Percentiles rank a stretch among this genome's conserved stretches.
Conservation (phyloP, 2,329 filamentous ascomycete genomes). For the Ustulina deusta region DNA sequence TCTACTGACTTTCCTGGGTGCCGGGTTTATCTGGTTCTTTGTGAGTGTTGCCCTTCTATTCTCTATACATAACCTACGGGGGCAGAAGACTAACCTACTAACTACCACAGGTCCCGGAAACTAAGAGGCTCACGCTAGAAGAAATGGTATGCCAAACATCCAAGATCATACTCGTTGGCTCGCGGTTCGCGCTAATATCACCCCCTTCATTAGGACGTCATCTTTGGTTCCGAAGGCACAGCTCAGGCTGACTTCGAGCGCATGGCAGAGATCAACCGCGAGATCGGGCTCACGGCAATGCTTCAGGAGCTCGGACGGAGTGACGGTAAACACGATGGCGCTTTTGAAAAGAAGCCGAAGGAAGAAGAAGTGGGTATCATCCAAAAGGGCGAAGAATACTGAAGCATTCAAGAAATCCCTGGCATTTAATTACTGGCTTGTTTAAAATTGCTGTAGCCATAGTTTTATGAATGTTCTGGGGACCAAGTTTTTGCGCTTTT, state of each 20-base stretch:
- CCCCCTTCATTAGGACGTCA: conserved; percentile 63
- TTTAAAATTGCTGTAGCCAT: too few species aligned
- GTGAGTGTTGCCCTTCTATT: conserved; percentile 51
- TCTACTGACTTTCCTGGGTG: conserved; percentile 71
- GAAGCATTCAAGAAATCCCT: background rate
- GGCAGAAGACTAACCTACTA: background rate
- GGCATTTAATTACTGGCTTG: background rate
- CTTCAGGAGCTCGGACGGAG: conserved; percentile 47
- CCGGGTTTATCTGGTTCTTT: conserved; percentile 71
- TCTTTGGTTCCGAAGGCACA: conserved; percentile 75
- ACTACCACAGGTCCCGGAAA: conserved; percentile 62
- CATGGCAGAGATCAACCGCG: conserved; percentile 78
- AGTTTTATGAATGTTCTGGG: too few species aligned
- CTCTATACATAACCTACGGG: too few species aligned
- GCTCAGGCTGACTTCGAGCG: conserved; percentile 75
- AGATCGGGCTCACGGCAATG: conserved; percentile 71
- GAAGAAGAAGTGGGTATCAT: conserved; percentile 15
- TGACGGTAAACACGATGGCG: conserved; percentile 42
- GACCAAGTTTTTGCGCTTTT: too few species aligned
- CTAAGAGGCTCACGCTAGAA: conserved; percentile 72
- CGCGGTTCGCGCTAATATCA: background rate
- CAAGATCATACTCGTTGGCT: background rate
- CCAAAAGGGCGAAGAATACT: background rate
- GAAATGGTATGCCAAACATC: conserved; percentile 63
- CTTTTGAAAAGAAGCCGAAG: conserved; percentile 42